Conservation (phyloP, 2,329 filamentous ascomycete species). For the Neocucurbitaria cava region DNA sequence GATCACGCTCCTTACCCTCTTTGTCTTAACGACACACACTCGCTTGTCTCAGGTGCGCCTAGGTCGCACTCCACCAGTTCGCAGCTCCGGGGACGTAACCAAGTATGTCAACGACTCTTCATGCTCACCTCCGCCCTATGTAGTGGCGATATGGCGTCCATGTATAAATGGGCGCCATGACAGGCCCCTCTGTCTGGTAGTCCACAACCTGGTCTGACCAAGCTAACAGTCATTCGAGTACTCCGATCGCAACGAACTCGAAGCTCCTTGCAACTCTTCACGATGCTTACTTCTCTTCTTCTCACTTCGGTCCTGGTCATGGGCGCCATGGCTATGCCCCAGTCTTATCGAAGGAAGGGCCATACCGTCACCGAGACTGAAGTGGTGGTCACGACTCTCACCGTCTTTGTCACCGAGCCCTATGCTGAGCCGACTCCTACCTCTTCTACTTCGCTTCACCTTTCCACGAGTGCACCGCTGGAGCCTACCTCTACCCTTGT, state of each 20-base stretch:
- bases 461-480: slow-evolving; percentile 1
- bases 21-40: slow-evolving; percentile 24
- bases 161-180: slow-evolving; percentile 12
- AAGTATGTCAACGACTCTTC: slow-evolving; percentile 17
- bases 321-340: slow-evolving; percentile 34
- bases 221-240: slow-evolving; percentile 13
- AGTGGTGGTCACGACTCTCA: slow-evolving; percentile 27
- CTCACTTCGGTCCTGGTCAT: slow-evolving; percentile 33
- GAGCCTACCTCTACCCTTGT: neutral
- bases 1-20: slow-evolving; percentile 33
- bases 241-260: slow-evolving; percentile 6
- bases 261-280: slow-evolving; percentile 14
- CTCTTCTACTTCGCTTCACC: slow-evolving; percentile 2
- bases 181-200: neutral
- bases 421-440: slow-evolving; percentile 3
- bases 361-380: slow-evolving; percentile 30
- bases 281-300: slow-evolving; percentile 37
- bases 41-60: slow-evolving; percentile 26
- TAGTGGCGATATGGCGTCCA: slow-evolving; percentile 2
- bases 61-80: slow-evolving; percentile 17
- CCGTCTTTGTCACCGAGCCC: slow-evolving; percentile 19
- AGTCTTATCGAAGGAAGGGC: slow-evolving; percentile 22
- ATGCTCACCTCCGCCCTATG: neutral
- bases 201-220: slow-evolving; percentile 13
- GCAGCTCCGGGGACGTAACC: slow-evolving; percentile 7